Evolutionary conservation across 192 early-diverging fungal genomes (phyloP).

Genomic region (Piromyces sp.): DNA sequence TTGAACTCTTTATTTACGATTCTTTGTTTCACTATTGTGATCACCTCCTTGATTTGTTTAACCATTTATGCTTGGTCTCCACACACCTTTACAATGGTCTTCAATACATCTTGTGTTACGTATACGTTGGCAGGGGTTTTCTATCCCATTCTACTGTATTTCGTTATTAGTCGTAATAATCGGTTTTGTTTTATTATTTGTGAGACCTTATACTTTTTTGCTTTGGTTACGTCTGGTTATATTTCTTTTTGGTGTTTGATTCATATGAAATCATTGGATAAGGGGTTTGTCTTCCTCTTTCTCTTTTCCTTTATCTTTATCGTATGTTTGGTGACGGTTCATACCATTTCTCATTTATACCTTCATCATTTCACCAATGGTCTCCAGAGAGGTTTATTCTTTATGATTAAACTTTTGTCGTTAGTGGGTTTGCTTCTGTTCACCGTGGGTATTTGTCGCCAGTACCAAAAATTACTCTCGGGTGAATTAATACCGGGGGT

Average conservation of each 20-base stretch:
- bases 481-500: neutral
- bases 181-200: neutral
- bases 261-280: neutral
- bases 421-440: neutral
- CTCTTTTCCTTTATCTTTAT: neutral
- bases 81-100: neutral
- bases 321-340: neutral
- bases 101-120: neutral
- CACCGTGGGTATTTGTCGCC: neutral
- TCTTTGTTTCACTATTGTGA: neutral
- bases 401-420: neutral
- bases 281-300: neutral
- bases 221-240: neutral
- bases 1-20: neutral
- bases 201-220: neutral
- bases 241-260: neutral
- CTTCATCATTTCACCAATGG: neutral
- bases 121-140: neutral
- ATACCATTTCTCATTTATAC: neutral
- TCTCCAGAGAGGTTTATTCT: neutral
- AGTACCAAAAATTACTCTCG: neutral
- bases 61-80: neutral
- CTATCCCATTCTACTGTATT: neutral
- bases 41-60: neutral
- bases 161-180: neutral